Base-by-base conservation (phyloP, 768 basidiomycete genomes). In the Boletus bicolor region DNA sequence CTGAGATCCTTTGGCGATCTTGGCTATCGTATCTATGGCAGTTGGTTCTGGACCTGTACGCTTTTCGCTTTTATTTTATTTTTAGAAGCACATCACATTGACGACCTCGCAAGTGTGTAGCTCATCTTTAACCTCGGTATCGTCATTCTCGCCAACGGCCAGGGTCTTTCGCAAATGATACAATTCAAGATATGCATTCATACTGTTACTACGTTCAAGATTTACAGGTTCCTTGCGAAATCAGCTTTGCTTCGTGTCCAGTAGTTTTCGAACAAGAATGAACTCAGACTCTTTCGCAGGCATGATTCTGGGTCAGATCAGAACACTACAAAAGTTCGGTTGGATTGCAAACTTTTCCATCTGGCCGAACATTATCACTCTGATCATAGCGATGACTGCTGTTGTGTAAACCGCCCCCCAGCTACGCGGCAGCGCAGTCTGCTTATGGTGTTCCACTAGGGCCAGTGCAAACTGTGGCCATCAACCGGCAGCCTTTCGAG, bases 341-440 rank as follows among this genome's bases (percentile, higher is more conserved):
- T 74, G 70, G 71, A 62, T 86, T 38, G 82, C 83, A 3, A 82
- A 84, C 66, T 2, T 57, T n/a, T 58, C 69, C 17, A 71, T 77
- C 15, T 84, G 82, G 83, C 62, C 85, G 52, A 84, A 85, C 61
- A 61, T 85, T 6, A 49, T 75, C 17, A 77, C 82, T n/a, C 76
- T 86, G 53, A 75, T 86, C 65, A 76, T 81, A 1, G 79, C 81
- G 0, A 86, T 85, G 84, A 82, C 75, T 8, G 77, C 84, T 60
- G 75, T 82, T 10, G 78, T 79, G 0, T 79, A 85, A 58, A 81
- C 76, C 34, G 62, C 75, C 0, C 84, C 84, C 3, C n/a, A 85
- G 86, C 60, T 82, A 75, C 53, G 46, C 35, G 1, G 75, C 80
- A 0, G 81, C 82, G 0, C 41, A 72, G 0, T 19, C 46, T 5